Conservation (phyloP, 257 asterid genomes). For the Solanum etuberosum region DNA sequence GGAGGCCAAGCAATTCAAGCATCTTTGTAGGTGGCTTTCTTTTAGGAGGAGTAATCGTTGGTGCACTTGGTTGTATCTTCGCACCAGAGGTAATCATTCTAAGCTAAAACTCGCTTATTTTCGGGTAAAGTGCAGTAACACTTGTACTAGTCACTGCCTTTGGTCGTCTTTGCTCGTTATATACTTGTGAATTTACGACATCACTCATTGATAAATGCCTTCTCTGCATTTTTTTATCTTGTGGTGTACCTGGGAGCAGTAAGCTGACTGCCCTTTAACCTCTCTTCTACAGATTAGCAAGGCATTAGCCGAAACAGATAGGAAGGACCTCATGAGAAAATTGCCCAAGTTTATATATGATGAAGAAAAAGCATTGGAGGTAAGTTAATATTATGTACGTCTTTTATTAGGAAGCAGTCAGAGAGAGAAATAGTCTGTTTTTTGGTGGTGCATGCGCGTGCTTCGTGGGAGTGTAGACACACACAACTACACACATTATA, state of each 20-base stretch:
- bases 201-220: not conserved
- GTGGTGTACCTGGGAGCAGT: not conserved
- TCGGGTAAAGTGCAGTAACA: not conserved
- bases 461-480: not conserved
- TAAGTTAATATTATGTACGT: not conserved
- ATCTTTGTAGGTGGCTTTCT: constrained; percentile 34
- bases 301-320: constrained; percentile 26
- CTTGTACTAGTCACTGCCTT: not conserved
- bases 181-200: not conserved
- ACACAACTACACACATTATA: too few species aligned
- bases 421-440: not conserved
- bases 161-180: not conserved
- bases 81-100: constrained; percentile 32
- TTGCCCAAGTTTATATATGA: constrained; percentile 36
- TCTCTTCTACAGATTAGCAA: constrained; percentile 29
- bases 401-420: not conserved
- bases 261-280: not conserved
- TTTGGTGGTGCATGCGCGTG: not conserved
- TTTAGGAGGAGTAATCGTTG: constrained; percentile 32
- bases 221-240: not conserved
- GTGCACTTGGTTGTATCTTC: constrained; percentile 35
- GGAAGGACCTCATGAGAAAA: constrained; percentile 32
- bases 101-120: not conserved
- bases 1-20: constrained; percentile 18
- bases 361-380: constrained; percentile 43